Conservation (phyloP, 495 filamentous ascomycete genomes). For the Penicillium taxi region DNA sequence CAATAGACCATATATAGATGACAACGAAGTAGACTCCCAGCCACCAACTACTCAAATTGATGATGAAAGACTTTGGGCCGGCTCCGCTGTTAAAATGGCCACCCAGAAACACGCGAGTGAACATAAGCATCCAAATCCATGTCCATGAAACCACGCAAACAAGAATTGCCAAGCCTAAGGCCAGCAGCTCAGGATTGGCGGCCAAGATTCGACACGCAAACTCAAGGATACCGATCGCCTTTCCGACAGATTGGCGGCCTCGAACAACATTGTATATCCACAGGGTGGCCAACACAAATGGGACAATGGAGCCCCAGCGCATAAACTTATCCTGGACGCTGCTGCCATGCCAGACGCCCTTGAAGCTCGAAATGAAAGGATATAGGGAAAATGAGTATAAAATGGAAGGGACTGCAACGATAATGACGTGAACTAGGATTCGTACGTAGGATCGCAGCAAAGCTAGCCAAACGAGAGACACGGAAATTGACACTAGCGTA, state of each 20-base stretch:
- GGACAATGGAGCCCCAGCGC: constrained; percentile 77
- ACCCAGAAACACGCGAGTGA: constrained; percentile 85
- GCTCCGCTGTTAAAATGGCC: constrained; percentile 74
- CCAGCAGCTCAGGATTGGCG: constrained; percentile 73
- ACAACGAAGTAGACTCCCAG: constrained; percentile 81
- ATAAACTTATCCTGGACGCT: constrained; percentile 80
- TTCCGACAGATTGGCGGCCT: constrained; percentile 68
- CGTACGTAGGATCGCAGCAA: constrained; percentile 78
- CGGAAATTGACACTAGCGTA: constrained; percentile 78
- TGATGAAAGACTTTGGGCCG: constrained; percentile 57
- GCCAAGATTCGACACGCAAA: constrained; percentile 82
- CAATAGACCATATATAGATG: constrained; percentile 91
- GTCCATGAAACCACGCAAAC: constrained; percentile 73
- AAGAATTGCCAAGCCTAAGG: constrained; percentile 74
- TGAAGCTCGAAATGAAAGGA: constrained; percentile 83
- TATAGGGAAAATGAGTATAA: constrained; percentile 84
- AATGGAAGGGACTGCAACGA: constrained; percentile 77
- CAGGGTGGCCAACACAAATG: constrained; percentile 59
- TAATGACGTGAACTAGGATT: constrained; percentile 64
- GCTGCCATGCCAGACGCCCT: constrained; percentile 57
- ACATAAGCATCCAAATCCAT: constrained; percentile 96
- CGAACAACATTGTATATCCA: constrained; percentile 79
- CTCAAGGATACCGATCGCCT: constrained; percentile 79
- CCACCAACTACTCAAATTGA: constrained; percentile 85
- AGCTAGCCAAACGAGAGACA: constrained; percentile 87